Base-by-base conservation (phyloP, 1,284 basidiomycete species). In the Thelephora terrestris region DNA sequence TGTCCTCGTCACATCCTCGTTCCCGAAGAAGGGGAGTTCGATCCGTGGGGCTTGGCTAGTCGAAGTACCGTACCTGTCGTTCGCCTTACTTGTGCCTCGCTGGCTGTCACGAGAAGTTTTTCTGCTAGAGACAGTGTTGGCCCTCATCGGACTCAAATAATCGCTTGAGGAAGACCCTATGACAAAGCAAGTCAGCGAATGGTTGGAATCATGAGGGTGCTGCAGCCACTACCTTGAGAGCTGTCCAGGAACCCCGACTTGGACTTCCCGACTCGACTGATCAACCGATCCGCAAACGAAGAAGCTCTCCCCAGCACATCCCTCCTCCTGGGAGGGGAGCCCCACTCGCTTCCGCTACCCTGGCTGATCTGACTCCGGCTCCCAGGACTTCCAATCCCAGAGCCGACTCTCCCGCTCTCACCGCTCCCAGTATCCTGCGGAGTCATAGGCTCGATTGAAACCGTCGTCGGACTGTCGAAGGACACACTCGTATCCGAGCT, bases 261-360 rank as follows among this genome's bases (percentile, higher is more conserved):
- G 40, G 59, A 53, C 50, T 52, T 61, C 52, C 57, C 58, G 51
- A 51, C 58, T 47, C 58, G 47, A 43, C 59, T 56, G 48, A 62
- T 56, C 36, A 66, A 46, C 45, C 56, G 55, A 46, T 64, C 64
- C 12, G 61, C 61, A 23, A 66, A 62, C 36, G 61, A 63, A 29
- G 55, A 58, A 18, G 65, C 65, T 14, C 65, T 59, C 21, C 59
- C 55, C 21, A 68, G 50, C 6, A 25, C 21, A 16, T 42, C 25
- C 16, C 16, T 42, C 39, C 16, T 42, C 39, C 29, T 32, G 29
- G 29, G 29, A 10, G 39, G 39, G 6, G 39, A 42, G 6, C 12
- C 12, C 39, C 39, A 42, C 25, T 42, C 25, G n/a, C 29, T 32
- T 12, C 29, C 29, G 14, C 29, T 32, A 3, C 29, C 29, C 9